Evolutionary conservation across 2,329 filamentous ascomycete genomes (phyloP), one percentile per base, ranked within the genome.

Genomic region (Nigrospora sphaerica): DNA sequence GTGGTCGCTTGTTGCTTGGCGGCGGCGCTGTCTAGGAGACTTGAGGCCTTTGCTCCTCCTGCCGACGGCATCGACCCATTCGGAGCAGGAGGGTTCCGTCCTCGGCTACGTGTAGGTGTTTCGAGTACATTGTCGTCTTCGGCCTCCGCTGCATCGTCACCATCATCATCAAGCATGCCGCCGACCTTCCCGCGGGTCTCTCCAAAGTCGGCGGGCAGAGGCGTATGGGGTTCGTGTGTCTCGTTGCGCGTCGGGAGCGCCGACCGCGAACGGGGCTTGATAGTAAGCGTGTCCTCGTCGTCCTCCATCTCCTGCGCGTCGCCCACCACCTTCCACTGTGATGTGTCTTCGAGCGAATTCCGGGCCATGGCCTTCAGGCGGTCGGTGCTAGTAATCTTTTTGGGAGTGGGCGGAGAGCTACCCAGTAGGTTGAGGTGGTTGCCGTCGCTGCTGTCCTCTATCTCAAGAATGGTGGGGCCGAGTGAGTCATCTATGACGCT

Each of bases 381-480:
- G 51, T 80, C 75, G 1, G 76, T 77, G 12, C 77, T 78, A 4
- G 75, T 78, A 28, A 78, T 71, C 57, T 77, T 76, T 53, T 72
- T 75, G 2, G 75, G 74, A 17, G 32, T 66, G 14, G 61, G 65
- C 18, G 61, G 61, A 42, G 61, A 64, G 49, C 54, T 61, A 46
- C 59, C 61, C 40, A 64, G 41, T 19, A 64, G 42, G 32, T 49
- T 49, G 28, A 49, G 48, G 19, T 63, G 56, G n/a, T 67, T 66
- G 19, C 67, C 66, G 32, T 69, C 67, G 23, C 70, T 62, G 39
- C 68, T 63, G 28, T 62, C 63, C 32, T 60, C 61, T 43, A 44
- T 60, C 50, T 46, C 33, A 33, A 18, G 19, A 28, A 28, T 10
- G 23, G 23, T 28, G 12, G 51, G 28, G 49, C 48, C 45, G 54